These are phyloP conservation scores for Carex sylvatica DNA, from an alignment of 202 grass and related monocot species.

Conservation along the genomic window DNA sequence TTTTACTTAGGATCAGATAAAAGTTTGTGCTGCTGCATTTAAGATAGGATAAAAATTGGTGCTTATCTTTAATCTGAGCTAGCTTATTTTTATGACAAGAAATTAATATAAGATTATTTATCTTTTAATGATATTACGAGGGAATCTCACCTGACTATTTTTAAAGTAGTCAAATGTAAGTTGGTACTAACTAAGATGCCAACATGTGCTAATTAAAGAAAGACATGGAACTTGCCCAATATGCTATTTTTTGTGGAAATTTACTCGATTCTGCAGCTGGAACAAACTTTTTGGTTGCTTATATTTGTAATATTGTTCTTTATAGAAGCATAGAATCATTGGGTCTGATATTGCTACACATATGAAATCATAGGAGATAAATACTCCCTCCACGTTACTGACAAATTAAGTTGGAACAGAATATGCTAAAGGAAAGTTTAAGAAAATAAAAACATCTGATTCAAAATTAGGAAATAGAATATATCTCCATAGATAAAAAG, in stretches of 20 bases:
- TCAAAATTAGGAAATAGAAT: conserved; percentile 12
- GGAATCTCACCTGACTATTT: background rate
- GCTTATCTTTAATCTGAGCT: too few relatives aligned
- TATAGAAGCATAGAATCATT: background rate
- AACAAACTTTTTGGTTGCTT: background rate
- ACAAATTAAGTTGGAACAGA: background rate
- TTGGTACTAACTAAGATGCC: background rate
- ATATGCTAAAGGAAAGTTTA: background rate
- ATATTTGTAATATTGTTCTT: background rate
- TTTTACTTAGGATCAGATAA: background rate
- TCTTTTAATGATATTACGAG: background rate
- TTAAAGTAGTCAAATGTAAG: background rate
- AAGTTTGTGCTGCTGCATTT: background rate
- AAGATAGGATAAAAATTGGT: background rate
- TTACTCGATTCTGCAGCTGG: background rate
- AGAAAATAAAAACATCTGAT: conserved; percentile 2
- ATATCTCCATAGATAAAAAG: conserved; percentile 1
- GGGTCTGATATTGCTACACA: background rate
- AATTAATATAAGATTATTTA: background rate
- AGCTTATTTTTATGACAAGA: background rate
- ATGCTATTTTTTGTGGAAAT: background rate
- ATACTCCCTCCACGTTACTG: background rate
- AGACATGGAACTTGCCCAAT: background rate
- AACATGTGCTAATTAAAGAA: conserved; percentile 12
- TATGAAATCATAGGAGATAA: background rate